Percentiles rank a stretch among this genome's conserved stretches.
These are phyloP conservation scores for Cubamyces lactineus DNA, from an alignment of 768 basidiomycete species.

Conservation along the genomic window DNA sequence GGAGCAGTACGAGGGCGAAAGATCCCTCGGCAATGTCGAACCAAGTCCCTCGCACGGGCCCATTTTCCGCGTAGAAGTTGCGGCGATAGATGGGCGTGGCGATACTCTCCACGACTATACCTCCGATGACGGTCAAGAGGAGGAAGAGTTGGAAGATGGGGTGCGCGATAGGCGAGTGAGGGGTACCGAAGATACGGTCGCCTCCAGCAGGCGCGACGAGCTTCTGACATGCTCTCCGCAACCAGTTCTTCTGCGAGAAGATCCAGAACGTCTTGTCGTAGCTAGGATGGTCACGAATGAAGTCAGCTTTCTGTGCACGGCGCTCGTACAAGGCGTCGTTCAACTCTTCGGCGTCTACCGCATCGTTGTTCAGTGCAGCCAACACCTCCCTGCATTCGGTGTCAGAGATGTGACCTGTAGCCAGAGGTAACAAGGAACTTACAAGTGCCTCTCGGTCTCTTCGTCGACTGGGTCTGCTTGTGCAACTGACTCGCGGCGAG, in stretches of 20 bases:
- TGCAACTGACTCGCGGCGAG: constrained; percentile 37
- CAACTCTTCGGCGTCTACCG: constrained; percentile 50
- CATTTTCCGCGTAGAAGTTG: constrained; percentile 63
- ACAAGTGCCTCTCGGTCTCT: constrained; percentile 78
- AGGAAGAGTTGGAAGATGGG: constrained; percentile 76
- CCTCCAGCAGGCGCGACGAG: constrained; percentile 83
- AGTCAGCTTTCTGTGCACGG: constrained; percentile 78
- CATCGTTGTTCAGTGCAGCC: constrained; percentile 63
- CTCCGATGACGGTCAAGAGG: constrained; percentile 75
- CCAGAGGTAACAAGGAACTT: constrained; percentile 31
- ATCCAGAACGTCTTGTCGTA: constrained; percentile 93
- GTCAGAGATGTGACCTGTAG: background rate
- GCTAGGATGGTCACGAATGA: constrained; percentile 84
- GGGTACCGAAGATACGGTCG: constrained; percentile 84
- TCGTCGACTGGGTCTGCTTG: constrained; percentile 46
- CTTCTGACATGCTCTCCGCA: constrained; percentile 80
- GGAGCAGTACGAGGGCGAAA: constrained; percentile 70
- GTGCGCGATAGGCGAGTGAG: constrained; percentile 64
- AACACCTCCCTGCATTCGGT: constrained; percentile 60
- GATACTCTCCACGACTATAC: constrained; percentile 78
- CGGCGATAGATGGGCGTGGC: constrained; percentile 87
- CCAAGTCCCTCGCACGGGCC: constrained; percentile 73
- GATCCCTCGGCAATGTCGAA: constrained; percentile 80
- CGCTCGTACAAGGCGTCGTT: constrained; percentile 70
- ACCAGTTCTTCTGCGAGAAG: constrained; percentile 74